phyloP scores from a whole-genome alignment of 768 basidiomycete species.

The Hysterangium stoloniferum region DNA sequence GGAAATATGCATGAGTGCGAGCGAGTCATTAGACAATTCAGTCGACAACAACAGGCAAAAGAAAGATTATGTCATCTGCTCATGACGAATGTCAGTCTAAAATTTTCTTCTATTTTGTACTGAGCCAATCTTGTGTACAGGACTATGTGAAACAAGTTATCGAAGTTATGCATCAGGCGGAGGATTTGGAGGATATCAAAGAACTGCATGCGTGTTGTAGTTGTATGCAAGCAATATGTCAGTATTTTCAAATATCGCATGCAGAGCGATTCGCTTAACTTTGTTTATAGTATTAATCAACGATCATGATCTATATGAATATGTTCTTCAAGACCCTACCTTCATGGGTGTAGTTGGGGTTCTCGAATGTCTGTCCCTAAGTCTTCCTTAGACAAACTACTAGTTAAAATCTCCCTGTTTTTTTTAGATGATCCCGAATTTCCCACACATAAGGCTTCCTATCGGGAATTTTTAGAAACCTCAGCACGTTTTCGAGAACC shows the following conservation, averaged over 20 bases:
- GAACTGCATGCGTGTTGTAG: slow-evolving; percentile 87
- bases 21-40: slow-evolving; percentile 62
- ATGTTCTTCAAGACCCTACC: slow-evolving; percentile 86
- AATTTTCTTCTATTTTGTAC: slow-evolving; percentile 5
- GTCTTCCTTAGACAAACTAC: slow-evolving; percentile 15
- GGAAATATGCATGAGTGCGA: slow-evolving; percentile 79
- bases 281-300: slow-evolving; percentile 76
- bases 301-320: slow-evolving; percentile 91
- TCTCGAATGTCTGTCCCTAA: slow-evolving; percentile 78
- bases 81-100: slow-evolving; percentile 62
- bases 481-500: slow-evolving; percentile 86
- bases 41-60: slow-evolving; percentile 63
- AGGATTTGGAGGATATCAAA: slow-evolving; percentile 86
- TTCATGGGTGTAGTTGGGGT: slow-evolving; percentile 93
- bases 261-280: neutral
- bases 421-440: slow-evolving; percentile 90
- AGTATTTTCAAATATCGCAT: slow-evolving; percentile 22
- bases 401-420: slow-evolving; percentile 11
- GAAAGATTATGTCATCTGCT: slow-evolving; percentile 89
- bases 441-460: slow-evolving; percentile 92
- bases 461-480: slow-evolving; percentile 84
- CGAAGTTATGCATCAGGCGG: slow-evolving; percentile 77
- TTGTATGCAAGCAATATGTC: slow-evolving; percentile 92
- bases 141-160: slow-evolving; percentile 85
- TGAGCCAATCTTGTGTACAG: slow-evolving; percentile 30